Percentiles rank a stretch among this genome's conserved stretches.
Evolutionary conservation across 441 rosid species (phyloP).

Genomic region (Populus trichocarpa): DNA sequence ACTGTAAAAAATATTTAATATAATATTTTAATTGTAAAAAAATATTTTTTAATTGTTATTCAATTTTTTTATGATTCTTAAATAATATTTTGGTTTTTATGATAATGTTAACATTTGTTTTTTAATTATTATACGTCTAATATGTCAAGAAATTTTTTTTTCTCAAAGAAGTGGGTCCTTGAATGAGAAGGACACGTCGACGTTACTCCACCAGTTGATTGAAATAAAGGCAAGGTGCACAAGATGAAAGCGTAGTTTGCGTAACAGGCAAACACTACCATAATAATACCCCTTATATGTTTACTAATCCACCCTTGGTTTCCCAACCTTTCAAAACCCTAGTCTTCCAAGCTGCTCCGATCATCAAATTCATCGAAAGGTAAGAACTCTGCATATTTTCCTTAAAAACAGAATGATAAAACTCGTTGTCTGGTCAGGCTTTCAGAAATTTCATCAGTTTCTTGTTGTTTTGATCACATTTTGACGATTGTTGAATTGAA

Average conservation of each 20-base stretch:
- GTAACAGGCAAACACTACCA: not conserved
- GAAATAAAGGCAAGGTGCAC: not conserved
- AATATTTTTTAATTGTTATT: no score
- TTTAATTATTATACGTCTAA: no score
- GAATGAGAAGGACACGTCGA: not conserved
- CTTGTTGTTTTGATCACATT: not conserved
- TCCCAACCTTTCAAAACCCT: slow-evolving; percentile 17
- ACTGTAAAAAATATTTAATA: no score
- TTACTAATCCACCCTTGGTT: not conserved
- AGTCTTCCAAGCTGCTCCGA: not conserved
- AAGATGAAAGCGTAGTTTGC: not conserved
- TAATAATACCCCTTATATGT: not conserved
- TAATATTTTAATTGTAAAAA: no score
- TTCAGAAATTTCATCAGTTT: not conserved
- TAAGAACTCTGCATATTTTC: not conserved
- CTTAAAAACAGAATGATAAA: not conserved
- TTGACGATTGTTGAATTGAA: not conserved
- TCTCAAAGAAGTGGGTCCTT: not conserved
- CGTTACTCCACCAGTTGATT: not conserved
- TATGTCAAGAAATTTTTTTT: no score
- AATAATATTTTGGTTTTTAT: no score
- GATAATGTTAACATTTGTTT: no score
- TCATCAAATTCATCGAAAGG: not conserved
- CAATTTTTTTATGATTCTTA: no score
- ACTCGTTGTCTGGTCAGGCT: not conserved